Conservation (phyloP, 768 basidiomycete species). For the Pulveroboletus frians region DNA sequence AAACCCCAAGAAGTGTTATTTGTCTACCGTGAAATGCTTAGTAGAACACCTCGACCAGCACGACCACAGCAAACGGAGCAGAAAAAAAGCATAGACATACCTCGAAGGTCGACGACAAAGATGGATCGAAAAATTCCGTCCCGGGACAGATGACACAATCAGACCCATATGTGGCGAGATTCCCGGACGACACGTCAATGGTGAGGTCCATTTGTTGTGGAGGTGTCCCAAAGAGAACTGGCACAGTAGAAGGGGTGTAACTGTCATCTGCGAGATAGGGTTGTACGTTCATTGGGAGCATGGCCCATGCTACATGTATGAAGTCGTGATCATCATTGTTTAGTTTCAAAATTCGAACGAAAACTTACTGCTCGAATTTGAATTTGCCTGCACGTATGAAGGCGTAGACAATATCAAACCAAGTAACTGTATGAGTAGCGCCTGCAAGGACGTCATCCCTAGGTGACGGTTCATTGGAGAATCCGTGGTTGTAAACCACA, state of each 20-base stretch:
- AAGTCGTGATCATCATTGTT: neutral
- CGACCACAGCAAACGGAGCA: neutral
- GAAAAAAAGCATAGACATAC: slow-evolving; percentile 7
- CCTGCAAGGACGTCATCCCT: neutral
- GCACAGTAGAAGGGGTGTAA: slow-evolving; percentile 13
- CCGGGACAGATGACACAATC: slow-evolving; percentile 28
- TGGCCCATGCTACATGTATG: slow-evolving; percentile 22
- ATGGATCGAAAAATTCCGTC: slow-evolving; percentile 14
- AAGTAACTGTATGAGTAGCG: neutral
- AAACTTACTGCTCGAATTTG: slow-evolving; percentile 13
- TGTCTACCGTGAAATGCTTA: slow-evolving; percentile 8
- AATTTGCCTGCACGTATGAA: slow-evolving; percentile 10
- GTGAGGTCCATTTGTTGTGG: slow-evolving; percentile 27
- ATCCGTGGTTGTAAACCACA: neutral
- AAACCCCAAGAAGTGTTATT: slow-evolving; percentile 12
- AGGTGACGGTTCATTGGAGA: neutral
- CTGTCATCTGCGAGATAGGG: slow-evolving; percentile 10
- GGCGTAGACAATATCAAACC: neutral
- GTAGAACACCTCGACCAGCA: neutral
- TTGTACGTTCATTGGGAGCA: slow-evolving; percentile 21
- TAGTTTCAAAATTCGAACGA: neutral
- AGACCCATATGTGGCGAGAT: slow-evolving; percentile 14
- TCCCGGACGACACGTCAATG: slow-evolving; percentile 10
- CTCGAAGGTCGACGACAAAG: slow-evolving; percentile 22
- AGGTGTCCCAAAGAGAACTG: slow-evolving; percentile 23